Conservation (phyloP, 2,329 filamentous ascomycete species). For the Penicillium hordei region DNA sequence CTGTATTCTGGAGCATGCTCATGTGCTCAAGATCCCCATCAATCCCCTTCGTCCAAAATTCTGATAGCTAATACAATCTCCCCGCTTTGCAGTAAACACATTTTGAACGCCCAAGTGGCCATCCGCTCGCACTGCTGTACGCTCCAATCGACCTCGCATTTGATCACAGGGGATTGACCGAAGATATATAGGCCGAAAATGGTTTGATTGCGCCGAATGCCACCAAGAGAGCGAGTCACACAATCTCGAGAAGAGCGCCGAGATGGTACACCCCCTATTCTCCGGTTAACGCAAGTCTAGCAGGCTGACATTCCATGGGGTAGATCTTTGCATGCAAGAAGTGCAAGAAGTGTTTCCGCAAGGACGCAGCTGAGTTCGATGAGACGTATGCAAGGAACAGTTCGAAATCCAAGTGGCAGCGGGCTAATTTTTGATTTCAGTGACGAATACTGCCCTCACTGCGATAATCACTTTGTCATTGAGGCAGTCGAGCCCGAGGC, state of each 20-base stretch:
- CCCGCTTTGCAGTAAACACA: constrained; percentile 72
- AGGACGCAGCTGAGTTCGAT: constrained; percentile 87
- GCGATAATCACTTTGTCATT: constrained; percentile 96
- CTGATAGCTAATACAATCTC: constrained; percentile 14
- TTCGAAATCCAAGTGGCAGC: background rate
- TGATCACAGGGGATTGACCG: constrained; percentile 5
- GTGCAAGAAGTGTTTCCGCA: constrained; percentile 97
- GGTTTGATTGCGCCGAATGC: constrained; percentile 98
- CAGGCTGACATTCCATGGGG: constrained; percentile 33
- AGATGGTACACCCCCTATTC: constrained; percentile 62
- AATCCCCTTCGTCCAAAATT: background rate
- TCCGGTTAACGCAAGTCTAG: background rate
- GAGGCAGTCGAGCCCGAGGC: constrained; percentile 84
- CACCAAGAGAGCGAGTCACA: constrained; percentile 80
- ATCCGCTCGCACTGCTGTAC: constrained; percentile 95
- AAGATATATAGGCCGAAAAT: constrained; percentile 70
- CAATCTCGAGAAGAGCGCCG: constrained; percentile 70
- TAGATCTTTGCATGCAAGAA: constrained; percentile 89
- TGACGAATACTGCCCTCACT: constrained; percentile 98
- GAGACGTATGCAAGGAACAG: constrained; percentile 56
- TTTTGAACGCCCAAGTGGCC: constrained; percentile 95
- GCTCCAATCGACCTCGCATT: constrained; percentile 27
- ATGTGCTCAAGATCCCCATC: background rate
- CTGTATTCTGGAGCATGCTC: background rate
- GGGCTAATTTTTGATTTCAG: constrained; percentile 39